Conservation (phyloP, 2,329 filamentous ascomycete species). For the Botryotinia narcissicola region DNA sequence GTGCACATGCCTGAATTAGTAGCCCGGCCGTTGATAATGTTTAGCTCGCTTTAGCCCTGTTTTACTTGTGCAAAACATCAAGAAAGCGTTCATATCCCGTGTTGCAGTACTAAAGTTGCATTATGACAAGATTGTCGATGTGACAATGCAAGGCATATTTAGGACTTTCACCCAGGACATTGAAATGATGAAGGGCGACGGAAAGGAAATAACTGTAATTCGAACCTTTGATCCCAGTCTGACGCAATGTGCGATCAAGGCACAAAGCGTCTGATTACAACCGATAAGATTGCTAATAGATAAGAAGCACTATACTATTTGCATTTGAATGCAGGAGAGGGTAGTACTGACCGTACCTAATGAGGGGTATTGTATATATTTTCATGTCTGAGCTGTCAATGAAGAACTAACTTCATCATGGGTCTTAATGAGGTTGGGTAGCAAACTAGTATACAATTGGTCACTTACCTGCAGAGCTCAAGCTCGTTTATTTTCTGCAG, state of each 20-base stretch:
- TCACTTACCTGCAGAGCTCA: not conserved
- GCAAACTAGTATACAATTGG: not conserved
- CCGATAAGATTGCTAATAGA: conserved; percentile 19
- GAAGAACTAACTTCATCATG: conserved; percentile 10
- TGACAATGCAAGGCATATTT: not conserved
- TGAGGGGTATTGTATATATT: conserved; percentile 18
- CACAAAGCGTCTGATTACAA: conserved; percentile 18
- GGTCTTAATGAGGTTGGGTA: conserved; percentile 3
- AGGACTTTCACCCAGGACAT: not conserved
- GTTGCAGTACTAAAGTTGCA: not conserved
- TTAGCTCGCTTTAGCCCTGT: conserved; percentile 18
- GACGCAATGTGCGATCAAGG: conserved; percentile 20
- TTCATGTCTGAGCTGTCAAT: conserved; percentile 21
- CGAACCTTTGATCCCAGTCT: not conserved
- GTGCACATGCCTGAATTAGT: conserved; percentile 9
- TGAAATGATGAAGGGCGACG: not conserved
- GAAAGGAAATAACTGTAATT: conserved; percentile 1
- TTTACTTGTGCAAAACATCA: not conserved
- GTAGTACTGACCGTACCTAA: conserved; percentile 9
- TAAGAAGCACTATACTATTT: conserved; percentile 10
- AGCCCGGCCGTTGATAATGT: not conserved
- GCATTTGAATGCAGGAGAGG: conserved; percentile 18
- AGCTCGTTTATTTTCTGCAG: conserved; percentile 5
- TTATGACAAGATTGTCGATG: conserved; percentile 3
- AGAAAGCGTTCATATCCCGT: not conserved